Evolutionary conservation across 257 asterid genomes (phyloP).

Genomic region (Craterostigma plantagineum): DNA sequence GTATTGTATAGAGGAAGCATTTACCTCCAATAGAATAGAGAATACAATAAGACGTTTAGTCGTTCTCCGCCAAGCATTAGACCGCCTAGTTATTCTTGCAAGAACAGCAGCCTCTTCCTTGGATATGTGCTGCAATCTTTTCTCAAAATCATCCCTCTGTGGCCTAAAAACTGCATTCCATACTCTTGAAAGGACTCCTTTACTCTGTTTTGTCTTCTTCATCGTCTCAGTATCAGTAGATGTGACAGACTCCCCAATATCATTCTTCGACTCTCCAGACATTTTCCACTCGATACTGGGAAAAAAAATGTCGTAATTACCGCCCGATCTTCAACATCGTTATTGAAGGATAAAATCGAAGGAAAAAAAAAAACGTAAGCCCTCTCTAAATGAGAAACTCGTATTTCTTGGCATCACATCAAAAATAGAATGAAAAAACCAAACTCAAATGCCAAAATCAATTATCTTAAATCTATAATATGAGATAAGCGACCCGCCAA

Average conservation of each 20-base stretch:
- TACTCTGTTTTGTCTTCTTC: constrained; percentile 36
- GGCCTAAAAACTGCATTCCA: constrained; percentile 54
- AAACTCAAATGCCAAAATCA: too few relatives aligned
- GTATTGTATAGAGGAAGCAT: background rate
- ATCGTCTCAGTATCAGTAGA: constrained; percentile 23
- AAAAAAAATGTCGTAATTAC: too few relatives aligned
- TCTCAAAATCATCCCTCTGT: constrained; percentile 67
- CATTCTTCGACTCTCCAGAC: constrained; percentile 42
- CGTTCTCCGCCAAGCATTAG: constrained; percentile 45
- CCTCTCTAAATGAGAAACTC: too few relatives aligned
- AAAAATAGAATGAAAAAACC: too few relatives aligned
- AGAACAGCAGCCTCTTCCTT: constrained; percentile 79
- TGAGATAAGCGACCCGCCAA: too few relatives aligned
- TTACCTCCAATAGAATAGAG: constrained; percentile 63
- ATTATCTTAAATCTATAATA: too few relatives aligned
- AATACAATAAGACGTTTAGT: constrained; percentile 39
- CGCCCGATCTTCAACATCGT: too few relatives aligned
- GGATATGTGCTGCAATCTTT: constrained; percentile 68
- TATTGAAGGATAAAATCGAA: too few relatives aligned
- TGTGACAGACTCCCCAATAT: constrained; percentile 25
- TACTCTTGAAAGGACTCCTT: constrained; percentile 54
- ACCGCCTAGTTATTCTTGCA: constrained; percentile 43
- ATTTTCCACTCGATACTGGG: constrained; percentile 14
- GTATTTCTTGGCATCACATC: too few relatives aligned
- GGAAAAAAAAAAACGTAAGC: too few relatives aligned